Percentiles rank a stretch among this genome's conserved stretches.
These are phyloP conservation scores for Cutaneotrichosporon daszewskae DNA, from an alignment of 1,284 basidiomycete species.

Conservation along the genomic window DNA sequence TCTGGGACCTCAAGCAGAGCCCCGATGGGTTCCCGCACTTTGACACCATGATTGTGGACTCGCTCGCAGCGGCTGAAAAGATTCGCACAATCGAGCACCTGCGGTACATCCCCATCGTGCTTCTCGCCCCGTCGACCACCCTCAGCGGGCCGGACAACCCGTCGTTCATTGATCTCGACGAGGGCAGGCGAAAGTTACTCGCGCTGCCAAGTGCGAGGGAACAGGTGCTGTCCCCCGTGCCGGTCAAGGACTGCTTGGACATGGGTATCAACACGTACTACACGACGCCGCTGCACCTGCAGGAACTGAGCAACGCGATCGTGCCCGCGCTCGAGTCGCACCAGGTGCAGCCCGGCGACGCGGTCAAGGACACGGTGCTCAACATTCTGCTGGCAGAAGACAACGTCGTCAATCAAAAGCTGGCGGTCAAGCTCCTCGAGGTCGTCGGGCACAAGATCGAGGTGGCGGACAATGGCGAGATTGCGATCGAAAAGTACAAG, in stretches of 20 bases:
- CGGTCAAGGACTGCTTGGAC: conserved; percentile 48
- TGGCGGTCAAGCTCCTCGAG: conserved; percentile 95
- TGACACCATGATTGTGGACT: conserved; percentile 94
- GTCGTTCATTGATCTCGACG: conserved; percentile 44
- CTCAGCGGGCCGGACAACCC: conserved; percentile 34
- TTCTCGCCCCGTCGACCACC: conserved; percentile 63
- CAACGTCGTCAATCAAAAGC: conserved; percentile 87
- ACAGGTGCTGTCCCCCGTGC: conserved; percentile 43
- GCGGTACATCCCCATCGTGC: conserved; percentile 91
- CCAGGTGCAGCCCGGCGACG: conserved; percentile 70
- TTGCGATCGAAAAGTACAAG: conserved; percentile 47
- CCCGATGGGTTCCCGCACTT: conserved; percentile 77
- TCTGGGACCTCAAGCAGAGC: conserved; percentile 55
- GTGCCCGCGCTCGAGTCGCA: conserved; percentile 92
- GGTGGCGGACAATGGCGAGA: conserved; percentile 93
- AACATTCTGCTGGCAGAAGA: conserved; percentile 97
- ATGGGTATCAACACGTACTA: conserved; percentile 48
- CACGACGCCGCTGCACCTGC: conserved; percentile 80
- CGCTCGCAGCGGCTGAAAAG: conserved; percentile 71
- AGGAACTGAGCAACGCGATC: conserved; percentile 86
- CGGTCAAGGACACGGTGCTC: conserved; percentile 78
- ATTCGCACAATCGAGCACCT: conserved; percentile 90
- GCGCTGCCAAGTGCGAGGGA: conserved; percentile 37
- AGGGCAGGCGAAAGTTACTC: conserved; percentile 36
- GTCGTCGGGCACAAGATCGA: conserved; percentile 94